Evolutionary conservation across 768 basidiomycete species (phyloP).

Genomic region (Dioszegia crocea): DNA sequence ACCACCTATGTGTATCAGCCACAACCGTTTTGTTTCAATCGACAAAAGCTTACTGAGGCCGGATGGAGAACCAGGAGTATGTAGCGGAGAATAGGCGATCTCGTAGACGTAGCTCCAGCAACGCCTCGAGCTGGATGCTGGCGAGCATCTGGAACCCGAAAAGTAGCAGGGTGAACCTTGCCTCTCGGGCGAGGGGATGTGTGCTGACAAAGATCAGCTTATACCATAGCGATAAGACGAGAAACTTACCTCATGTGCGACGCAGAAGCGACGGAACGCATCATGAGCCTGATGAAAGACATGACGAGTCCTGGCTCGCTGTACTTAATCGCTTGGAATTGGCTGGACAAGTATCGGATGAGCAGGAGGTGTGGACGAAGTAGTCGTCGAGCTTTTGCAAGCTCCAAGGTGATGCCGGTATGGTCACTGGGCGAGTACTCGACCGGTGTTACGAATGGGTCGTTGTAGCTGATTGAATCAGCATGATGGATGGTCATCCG

Average conservation of each 20-base stretch:
- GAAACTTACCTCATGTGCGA: conserved; percentile 65
- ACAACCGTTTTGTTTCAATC: not conserved
- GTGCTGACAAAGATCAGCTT: conserved; percentile 57
- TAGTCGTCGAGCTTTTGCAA: conserved; percentile 65
- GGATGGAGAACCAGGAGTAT: conserved; percentile 86
- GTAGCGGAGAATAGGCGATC: conserved; percentile 72
- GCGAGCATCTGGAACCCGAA: conserved; percentile 90
- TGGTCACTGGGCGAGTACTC: conserved; percentile 88
- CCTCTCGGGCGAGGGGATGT: conserved; percentile 84
- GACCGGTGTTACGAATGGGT: conserved; percentile 81
- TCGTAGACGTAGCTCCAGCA: conserved; percentile 71
- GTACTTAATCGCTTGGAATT: conserved; percentile 90
- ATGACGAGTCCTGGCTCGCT: conserved; percentile 76
- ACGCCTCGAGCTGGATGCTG: conserved; percentile 77
- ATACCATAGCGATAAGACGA: not conserved
- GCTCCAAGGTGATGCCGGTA: conserved; percentile 69
- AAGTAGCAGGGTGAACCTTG: conserved; percentile 80
- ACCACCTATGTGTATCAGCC: conserved; percentile 65
- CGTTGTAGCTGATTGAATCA: conserved; percentile 61
- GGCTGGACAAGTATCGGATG: conserved; percentile 81
- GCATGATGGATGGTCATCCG: not conserved
- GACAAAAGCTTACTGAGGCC: conserved; percentile 79
- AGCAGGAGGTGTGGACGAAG: conserved; percentile 79
- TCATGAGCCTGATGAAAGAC: conserved; percentile 74
- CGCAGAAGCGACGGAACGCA: conserved; percentile 70